phyloP scores from a whole-genome alignment of 352 stramenopile species.

The Elongisporangium senticosum region DNA sequence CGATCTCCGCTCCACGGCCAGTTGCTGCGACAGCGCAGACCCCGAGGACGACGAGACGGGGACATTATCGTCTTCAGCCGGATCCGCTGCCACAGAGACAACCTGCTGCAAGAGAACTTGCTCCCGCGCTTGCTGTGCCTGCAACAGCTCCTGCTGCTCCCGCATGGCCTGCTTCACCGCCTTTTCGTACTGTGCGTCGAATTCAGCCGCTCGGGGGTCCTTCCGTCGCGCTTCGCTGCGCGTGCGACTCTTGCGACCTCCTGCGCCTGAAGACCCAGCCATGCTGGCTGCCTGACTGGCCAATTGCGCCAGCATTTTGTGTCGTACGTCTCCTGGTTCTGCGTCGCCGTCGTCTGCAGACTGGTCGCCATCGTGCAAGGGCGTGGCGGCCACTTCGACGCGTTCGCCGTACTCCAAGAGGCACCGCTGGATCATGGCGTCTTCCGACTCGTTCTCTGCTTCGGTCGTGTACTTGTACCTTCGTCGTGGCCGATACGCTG shows the following conservation, averaged over 20 bases:
- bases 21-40: background rate
- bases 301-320: constrained; percentile 32
- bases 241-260: background rate
- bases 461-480: constrained; percentile 34
- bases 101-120: constrained; percentile 44
- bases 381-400: constrained; percentile 15
- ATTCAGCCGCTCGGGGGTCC: constrained; percentile 27
- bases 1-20: constrained; percentile 8
- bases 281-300: constrained; percentile 39
- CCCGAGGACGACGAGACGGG: background rate
- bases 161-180: constrained; percentile 38
- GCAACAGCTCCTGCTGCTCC: constrained; percentile 39
- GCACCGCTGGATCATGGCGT: constrained; percentile 72
- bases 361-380: constrained; percentile 8
- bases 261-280: constrained; percentile 4
- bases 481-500: constrained; percentile 30
- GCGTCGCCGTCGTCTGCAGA: constrained; percentile 5
- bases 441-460: constrained; percentile 33
- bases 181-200: constrained; percentile 61
- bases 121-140: constrained; percentile 39
- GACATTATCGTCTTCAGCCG: background rate
- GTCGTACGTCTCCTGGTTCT: background rate
- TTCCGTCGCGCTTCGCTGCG: background rate
- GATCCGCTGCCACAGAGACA: constrained; percentile 27
- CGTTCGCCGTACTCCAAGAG: constrained; percentile 78